These are phyloP conservation scores for Diaporthe humulicola DNA, from an alignment of 2,329 filamentous ascomycete genomes.

Conservation along the genomic window DNA sequence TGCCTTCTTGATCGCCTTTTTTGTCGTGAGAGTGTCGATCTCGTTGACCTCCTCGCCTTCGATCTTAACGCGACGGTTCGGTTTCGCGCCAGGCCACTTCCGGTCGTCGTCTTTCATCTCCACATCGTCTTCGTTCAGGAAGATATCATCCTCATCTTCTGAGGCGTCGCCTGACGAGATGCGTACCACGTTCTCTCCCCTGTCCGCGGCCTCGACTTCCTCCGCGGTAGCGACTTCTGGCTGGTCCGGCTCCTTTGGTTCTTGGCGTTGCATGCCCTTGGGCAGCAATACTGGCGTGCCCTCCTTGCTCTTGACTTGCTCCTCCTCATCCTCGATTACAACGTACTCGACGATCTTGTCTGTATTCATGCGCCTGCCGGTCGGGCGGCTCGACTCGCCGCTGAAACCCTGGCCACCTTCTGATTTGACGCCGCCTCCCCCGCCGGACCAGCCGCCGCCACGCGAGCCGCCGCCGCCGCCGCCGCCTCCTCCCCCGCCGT, in stretches of 20 bases:
- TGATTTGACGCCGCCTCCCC: slow-evolving; percentile 35
- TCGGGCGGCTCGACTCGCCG: slow-evolving; percentile 35
- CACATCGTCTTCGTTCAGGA: slow-evolving; percentile 35
- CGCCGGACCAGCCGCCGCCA: slow-evolving; percentile 30
- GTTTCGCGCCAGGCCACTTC: slow-evolving; percentile 59
- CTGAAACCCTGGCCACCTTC: slow-evolving; percentile 33
- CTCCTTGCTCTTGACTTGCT: slow-evolving; percentile 37
- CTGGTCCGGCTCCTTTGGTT: slow-evolving; percentile 65
- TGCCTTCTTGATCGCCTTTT: slow-evolving; percentile 27
- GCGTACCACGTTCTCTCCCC: slow-evolving; percentile 60
- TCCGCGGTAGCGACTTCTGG: slow-evolving; percentile 68
- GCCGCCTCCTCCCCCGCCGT: slow-evolving; percentile 41
- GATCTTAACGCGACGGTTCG: slow-evolving; percentile 51
- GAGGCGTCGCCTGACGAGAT: slow-evolving; percentile 46
- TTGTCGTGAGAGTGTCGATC: slow-evolving; percentile 55
- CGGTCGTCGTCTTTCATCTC: slow-evolving; percentile 51
- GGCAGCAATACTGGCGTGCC: slow-evolving; percentile 53
- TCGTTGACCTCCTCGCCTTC: slow-evolving; percentile 60
- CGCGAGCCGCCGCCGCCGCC: slow-evolving; percentile 21
- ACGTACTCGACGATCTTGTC: slow-evolving; percentile 39
- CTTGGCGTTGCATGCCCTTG: slow-evolving; percentile 68
- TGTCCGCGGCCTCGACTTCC: slow-evolving; percentile 68
- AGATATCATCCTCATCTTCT: slow-evolving; percentile 52
- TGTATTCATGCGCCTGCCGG: slow-evolving; percentile 40
- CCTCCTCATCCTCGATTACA: slow-evolving; percentile 34